Conservation (phyloP, 352 stramenopile genomes). For the Globisporangium irregulare region DNA sequence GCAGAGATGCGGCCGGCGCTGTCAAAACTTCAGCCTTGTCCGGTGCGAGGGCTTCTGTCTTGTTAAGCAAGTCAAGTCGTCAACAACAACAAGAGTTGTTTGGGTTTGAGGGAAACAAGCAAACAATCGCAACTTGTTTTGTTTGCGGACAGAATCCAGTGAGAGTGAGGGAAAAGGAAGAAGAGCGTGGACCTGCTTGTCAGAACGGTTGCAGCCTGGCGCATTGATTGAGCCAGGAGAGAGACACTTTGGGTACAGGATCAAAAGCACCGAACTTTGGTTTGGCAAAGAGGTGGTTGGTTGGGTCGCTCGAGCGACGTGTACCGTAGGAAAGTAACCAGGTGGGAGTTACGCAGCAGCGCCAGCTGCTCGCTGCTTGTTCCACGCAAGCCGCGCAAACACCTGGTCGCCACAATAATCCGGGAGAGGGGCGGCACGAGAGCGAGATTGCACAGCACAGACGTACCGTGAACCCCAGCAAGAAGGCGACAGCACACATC, state of each 20-base stretch:
- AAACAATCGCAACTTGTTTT: too few relatives aligned
- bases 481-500: background rate
- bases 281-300: background rate
- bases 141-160: too few relatives aligned
- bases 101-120: too few relatives aligned
- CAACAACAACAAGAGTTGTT: too few relatives aligned
- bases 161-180: too few relatives aligned
- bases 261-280: background rate
- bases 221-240: background rate
- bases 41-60: background rate
- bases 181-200: too few relatives aligned
- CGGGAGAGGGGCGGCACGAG: background rate
- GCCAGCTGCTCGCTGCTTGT: background rate
- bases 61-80: background rate
- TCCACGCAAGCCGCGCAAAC: conserved; percentile 2
- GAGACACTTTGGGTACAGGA: background rate
- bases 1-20: conserved; percentile 9
- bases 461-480: background rate
- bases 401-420: background rate
- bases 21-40: conserved; percentile 10
- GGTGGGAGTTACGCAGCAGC: background rate
- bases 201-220: too few relatives aligned
- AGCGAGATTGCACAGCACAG: background rate
- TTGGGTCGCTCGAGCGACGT: background rate
- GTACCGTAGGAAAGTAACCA: background rate